Evolutionary conservation across 805 yeast species (phyloP).

Genomic region (Monosporozyma yasuniensis): DNA sequence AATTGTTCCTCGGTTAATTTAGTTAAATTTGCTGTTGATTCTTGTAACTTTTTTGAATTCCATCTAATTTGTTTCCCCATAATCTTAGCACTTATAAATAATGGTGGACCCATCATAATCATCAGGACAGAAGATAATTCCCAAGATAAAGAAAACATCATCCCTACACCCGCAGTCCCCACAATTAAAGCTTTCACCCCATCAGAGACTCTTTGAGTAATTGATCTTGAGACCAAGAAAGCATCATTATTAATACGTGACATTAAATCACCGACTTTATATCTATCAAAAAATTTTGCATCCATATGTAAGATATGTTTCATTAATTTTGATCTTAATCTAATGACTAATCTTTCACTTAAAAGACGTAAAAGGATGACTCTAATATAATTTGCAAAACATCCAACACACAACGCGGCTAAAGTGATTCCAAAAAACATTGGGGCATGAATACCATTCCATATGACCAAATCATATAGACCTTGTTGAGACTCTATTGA

Average conservation of each 20-base stretch:
- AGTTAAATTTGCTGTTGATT: conserved; percentile 77
- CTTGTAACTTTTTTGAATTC: conserved; percentile 72
- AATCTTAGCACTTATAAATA: conserved; percentile 63
- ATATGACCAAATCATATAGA: conserved; percentile 1
- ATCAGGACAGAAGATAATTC: conserved; percentile 66
- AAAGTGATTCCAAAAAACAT: conserved; percentile 55
- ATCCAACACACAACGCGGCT: conserved; percentile 53
- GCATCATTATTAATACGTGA: conserved; percentile 87
- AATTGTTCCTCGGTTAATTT: conserved; percentile 90
- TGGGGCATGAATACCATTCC: conserved; percentile 19
- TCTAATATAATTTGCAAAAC: conserved; percentile 66
- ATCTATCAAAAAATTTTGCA: conserved; percentile 87
- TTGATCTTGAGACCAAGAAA: conserved; percentile 75
- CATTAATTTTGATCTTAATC: conserved; percentile 69
- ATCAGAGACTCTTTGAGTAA: conserved; percentile 86
- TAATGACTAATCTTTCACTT: conserved; percentile 82
- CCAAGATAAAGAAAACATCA: conserved; percentile 84
- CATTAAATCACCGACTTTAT: conserved; percentile 88
- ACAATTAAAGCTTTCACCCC: conserved; percentile 77
- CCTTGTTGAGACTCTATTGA: neutral
- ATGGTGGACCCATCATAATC: conserved; percentile 72
- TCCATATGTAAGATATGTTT: conserved; percentile 77
- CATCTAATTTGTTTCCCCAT: conserved; percentile 76
- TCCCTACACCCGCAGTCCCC: conserved; percentile 76
- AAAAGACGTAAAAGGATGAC: conserved; percentile 43